These are phyloP conservation scores for Salmacisia buchloeana DNA, from an alignment of 1,284 basidiomycete species.

Conservation along the genomic window DNA sequence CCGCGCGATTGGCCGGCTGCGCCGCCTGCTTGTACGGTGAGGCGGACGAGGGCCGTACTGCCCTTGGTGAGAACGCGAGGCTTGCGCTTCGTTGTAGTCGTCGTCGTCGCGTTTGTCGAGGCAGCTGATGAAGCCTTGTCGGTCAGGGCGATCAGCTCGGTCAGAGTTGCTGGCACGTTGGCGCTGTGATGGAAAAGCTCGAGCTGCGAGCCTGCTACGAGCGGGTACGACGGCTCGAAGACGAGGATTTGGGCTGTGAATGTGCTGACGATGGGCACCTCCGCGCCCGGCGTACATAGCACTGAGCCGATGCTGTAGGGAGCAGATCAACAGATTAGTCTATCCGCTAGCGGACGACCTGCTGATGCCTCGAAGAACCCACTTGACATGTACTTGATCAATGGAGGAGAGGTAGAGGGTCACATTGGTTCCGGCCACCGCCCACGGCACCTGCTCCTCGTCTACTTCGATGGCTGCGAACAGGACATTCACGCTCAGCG, in stretches of 20 bases:
- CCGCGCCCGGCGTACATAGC: conserved; percentile 68
- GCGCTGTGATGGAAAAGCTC: conserved; percentile 83
- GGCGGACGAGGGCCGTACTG: conserved; percentile 74
- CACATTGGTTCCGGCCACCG: conserved; percentile 80
- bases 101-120: no score
- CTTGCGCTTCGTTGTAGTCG: conserved; percentile 69
- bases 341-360: not conserved
- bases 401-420: conserved; percentile 77
- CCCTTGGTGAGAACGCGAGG: conserved; percentile 76
- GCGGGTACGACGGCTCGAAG: conserved; percentile 85
- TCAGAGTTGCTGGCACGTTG: conserved; percentile 81
- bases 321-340: not conserved
- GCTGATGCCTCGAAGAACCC: conserved; percentile 8
- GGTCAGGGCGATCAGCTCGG: conserved; percentile 69
- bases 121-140: conserved; percentile 67
- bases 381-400: conserved; percentile 72
- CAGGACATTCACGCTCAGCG: not conserved
- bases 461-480: conserved; percentile 78
- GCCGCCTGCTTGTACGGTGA: conserved; percentile 51
- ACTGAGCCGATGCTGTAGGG: conserved; percentile 70
- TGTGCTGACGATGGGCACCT: conserved; percentile 66
- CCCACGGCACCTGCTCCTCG: conserved; percentile 73
- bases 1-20: conserved; percentile 28
- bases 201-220: conserved; percentile 79
- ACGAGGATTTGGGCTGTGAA: conserved; percentile 86